Conservation (phyloP, 2,329 filamentous ascomycete genomes). For the Colletotrichum trifolii region DNA sequence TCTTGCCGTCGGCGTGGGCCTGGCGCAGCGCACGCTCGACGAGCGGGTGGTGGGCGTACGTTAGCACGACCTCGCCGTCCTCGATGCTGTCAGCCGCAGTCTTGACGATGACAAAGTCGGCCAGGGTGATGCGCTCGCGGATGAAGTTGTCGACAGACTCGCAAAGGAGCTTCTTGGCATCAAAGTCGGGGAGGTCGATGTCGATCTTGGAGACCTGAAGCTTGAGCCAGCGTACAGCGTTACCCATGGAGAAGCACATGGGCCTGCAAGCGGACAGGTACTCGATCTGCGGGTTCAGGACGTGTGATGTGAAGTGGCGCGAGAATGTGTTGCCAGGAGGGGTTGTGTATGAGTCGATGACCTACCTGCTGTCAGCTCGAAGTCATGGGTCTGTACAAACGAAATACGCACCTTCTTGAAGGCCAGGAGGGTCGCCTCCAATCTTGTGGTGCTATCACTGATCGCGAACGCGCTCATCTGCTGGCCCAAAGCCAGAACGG, state of each 20-base stretch:
- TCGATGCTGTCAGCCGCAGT: conserved; percentile 81
- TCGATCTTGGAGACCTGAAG: conserved; percentile 91
- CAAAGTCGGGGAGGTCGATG: conserved; percentile 82
- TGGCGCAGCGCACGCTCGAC: conserved; percentile 84
- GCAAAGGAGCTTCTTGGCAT: conserved; percentile 77
- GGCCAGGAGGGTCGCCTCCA: conserved; percentile 86
- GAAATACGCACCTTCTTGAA: conserved; percentile 78
- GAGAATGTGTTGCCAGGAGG: conserved; percentile 86
- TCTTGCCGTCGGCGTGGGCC: conserved; percentile 76
- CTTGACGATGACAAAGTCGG: conserved; percentile 85
- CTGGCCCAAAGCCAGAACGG: conserved; percentile 85
- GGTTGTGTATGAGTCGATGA: conserved; percentile 93
- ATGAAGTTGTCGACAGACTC: conserved; percentile 90
- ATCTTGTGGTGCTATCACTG: conserved; percentile 87
- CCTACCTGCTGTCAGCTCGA: conserved; percentile 58
- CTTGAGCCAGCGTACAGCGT: conserved; percentile 95
- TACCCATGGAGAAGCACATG: conserved; percentile 96
- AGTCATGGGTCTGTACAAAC: neutral
- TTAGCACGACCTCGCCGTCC: conserved; percentile 84
- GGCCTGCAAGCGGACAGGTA: conserved; percentile 94
- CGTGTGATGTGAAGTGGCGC: conserved; percentile 90
- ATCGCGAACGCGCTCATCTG: conserved; percentile 91
- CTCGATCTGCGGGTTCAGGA: conserved; percentile 93
- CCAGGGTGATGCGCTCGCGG: conserved; percentile 87
- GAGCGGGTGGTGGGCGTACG: conserved; percentile 86